These are phyloP conservation scores for Pichia deserticola DNA, from an alignment of 805 yeast genomes.

Conservation along the genomic window DNA sequence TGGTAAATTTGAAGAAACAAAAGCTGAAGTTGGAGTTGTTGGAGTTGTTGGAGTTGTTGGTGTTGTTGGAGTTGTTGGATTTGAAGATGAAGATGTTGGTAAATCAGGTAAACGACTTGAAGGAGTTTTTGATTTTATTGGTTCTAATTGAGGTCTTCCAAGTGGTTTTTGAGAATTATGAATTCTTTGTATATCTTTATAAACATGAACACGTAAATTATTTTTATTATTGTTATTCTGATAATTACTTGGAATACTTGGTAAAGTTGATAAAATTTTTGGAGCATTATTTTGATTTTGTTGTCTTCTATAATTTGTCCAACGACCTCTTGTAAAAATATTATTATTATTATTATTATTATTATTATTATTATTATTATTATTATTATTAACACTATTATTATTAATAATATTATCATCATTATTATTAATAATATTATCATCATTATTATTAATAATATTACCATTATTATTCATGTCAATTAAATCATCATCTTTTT, in stretches of 20 bases:
- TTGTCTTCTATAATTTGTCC: constrained; percentile 39
- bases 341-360: neutral
- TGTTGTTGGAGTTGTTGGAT: neutral
- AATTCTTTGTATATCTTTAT: constrained; percentile 12
- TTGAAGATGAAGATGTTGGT: constrained; percentile 14
- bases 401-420: neutral
- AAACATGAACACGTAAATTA: constrained; percentile 8
- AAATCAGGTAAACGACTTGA: constrained; percentile 9
- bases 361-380: neutral
- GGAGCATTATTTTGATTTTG: neutral
- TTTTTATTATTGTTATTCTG: neutral
- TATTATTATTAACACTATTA: neutral
- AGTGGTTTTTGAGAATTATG: constrained; percentile 9
- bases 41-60: constrained; percentile 10
- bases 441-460: neutral
- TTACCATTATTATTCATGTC: neutral
- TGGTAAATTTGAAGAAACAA: neutral
- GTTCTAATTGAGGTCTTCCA: constrained; percentile 7
- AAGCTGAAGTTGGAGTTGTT: constrained; percentile 5
- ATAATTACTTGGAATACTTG: neutral
- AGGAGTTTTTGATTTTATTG: constrained; percentile 7
- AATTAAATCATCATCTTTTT: neutral
- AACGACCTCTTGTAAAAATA: constrained; percentile 36
- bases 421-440: neutral
- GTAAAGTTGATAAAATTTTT: neutral